These are phyloP conservation scores for Fusarium duplospermum DNA, from an alignment of 2,329 filamentous ascomycete genomes.

Conservation along the genomic window DNA sequence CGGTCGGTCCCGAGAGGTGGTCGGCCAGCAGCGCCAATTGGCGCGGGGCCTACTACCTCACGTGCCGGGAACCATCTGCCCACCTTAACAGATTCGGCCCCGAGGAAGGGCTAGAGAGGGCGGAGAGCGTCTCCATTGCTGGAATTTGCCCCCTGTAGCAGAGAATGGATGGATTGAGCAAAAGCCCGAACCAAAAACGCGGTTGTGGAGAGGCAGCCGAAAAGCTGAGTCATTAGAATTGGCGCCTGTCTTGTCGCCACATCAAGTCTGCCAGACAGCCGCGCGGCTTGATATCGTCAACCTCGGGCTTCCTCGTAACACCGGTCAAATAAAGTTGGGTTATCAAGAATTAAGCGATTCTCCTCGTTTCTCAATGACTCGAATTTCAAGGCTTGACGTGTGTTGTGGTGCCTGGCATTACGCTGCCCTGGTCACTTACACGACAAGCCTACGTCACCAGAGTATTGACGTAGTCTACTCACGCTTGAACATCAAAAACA, in stretches of 20 bases:
- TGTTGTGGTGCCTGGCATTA: neutral
- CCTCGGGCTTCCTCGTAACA: constrained; percentile 17
- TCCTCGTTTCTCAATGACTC: neutral
- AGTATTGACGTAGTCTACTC: neutral
- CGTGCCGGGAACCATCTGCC: neutral
- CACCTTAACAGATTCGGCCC: constrained; percentile 6
- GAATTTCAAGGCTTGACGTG: neutral
- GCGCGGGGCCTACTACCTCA: constrained; percentile 3
- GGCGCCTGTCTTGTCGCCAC: constrained; percentile 24
- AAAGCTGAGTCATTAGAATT: constrained; percentile 33
- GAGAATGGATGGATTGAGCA: neutral
- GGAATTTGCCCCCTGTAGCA: constrained; percentile 4
- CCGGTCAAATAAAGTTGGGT: neutral
- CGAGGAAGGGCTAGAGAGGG: neutral
- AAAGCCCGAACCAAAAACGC: neutral
- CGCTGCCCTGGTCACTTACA: constrained; percentile 25
- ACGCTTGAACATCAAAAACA: neutral
- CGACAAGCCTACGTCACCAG: constrained; percentile 30
- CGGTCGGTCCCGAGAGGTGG: constrained; percentile 36
- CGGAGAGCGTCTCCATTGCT: neutral
- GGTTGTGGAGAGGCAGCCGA: neutral
- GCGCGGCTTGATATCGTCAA: constrained; percentile 30
- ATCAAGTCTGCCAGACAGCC: constrained; percentile 25
- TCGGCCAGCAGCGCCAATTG: constrained; percentile 19
- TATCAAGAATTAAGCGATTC: neutral